These are phyloP conservation scores for Lentinula aciculospora DNA, from an alignment of 768 basidiomycete species.

Conservation along the genomic window DNA sequence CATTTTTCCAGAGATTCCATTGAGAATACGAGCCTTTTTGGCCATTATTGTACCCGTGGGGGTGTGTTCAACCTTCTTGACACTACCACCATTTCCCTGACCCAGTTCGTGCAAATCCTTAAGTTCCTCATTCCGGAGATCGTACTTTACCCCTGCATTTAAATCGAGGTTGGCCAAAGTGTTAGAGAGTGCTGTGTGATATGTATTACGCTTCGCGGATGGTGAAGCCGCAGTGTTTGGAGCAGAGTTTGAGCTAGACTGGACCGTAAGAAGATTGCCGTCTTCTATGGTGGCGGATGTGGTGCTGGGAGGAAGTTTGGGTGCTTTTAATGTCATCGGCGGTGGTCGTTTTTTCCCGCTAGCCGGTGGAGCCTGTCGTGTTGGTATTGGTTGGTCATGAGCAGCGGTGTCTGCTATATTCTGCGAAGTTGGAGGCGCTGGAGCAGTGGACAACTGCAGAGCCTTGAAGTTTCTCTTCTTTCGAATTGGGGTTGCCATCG, in stretches of 20 bases:
- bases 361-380: constrained; percentile 40
- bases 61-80: constrained; percentile 90
- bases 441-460: constrained; percentile 49
- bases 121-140: constrained; percentile 85
- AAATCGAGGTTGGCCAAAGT: constrained; percentile 85
- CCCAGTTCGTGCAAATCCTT: constrained; percentile 89
- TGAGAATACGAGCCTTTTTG: constrained; percentile 71
- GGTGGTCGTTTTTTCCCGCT: constrained; percentile 71
- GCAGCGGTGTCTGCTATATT: constrained; percentile 15
- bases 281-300: constrained; percentile 26
- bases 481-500: constrained; percentile 60
- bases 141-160: constrained; percentile 79
- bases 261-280: constrained; percentile 42
- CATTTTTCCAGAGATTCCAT: neutral
- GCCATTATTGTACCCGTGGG: constrained; percentile 95
- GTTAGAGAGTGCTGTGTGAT: constrained; percentile 74
- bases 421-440: constrained; percentile 18
- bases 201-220: constrained; percentile 58
- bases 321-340: constrained; percentile 76
- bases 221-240: constrained; percentile 43
- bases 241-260: constrained; percentile 45
- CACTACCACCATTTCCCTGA: constrained; percentile 95
- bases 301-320: constrained; percentile 46
- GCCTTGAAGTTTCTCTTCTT: constrained; percentile 93
- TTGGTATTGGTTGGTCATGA: constrained; percentile 40